Evolutionary conservation across 2,329 filamentous ascomycete genomes (phyloP), one percentile per base, ranked within the genome.

Genomic region (Monosporascus sp.): DNA sequence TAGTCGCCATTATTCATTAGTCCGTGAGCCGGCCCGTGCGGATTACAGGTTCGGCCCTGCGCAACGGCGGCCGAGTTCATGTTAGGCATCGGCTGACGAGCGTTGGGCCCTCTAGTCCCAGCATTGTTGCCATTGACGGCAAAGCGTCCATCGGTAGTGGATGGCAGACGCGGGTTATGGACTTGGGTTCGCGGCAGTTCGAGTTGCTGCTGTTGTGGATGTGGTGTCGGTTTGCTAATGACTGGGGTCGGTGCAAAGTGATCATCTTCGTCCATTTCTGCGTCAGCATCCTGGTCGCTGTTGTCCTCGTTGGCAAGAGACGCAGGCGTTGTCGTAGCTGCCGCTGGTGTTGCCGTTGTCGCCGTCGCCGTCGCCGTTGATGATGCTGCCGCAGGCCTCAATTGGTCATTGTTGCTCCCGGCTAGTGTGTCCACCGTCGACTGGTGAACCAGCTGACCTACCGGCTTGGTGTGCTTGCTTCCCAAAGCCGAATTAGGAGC

Each of bases 261-360:
- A 46, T 81, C 79, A 49, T 80, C 79, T 38, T 83, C 81, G 46
- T 84, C 81, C 81, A 84, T 84, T 51, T 74, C 70, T 3, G 65
- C 69, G 45, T 72, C 72, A 4, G 70, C 72, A 51, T 75, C 71
- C 51, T 72, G 65, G 39, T 74, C 73, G 51, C 75, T 79, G 36
- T 71, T 75, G n/a, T 77, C 76, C 22, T 76, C 75, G 11, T 74
- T 66, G 6, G 69, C 75, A 9, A 68, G 68, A 7, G 73, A 70
- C 3, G 66, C 67, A 6, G 70, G 70, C 9, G 69, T 69, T 8
- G 66, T 50, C 14, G 62, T 56, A 37, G 60, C 49, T 22, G 58
- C 50, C 25, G 57, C 50, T 27, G 63, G 47, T 39, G 63, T 51
- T 39, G 60, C 49, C 24, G 57, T 57, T 18, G 63, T 49, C n/a